Evolutionary conservation across 441 rosid genomes (phyloP).

Genomic region (Aquilaria agallochum): DNA sequence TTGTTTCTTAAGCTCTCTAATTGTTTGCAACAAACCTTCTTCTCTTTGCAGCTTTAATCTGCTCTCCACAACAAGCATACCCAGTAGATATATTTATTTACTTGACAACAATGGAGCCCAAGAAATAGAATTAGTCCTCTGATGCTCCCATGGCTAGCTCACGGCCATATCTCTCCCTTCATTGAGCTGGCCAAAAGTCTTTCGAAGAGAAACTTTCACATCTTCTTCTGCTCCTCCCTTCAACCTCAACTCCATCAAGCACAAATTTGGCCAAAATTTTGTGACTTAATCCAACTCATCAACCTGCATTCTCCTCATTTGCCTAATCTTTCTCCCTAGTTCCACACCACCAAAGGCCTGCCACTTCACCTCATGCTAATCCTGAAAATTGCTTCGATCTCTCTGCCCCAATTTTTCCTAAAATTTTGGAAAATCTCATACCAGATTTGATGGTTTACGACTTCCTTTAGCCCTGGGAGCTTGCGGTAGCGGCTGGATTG

Average conservation of each 20-base stretch:
- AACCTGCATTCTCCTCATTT: conserved; percentile 28
- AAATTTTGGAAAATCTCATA: conserved; percentile 11
- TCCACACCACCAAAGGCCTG: conserved; percentile 36
- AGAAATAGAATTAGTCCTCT: conserved; percentile 12
- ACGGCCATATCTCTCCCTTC: conserved; percentile 39
- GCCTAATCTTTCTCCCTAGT: conserved; percentile 33
- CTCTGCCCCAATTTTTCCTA: conserved; percentile 15
- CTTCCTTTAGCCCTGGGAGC: conserved; percentile 37
- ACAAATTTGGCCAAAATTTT: conserved; percentile 4
- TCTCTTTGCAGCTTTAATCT: too few relatives aligned
- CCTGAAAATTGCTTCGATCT: conserved; percentile 29
- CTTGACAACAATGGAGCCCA: background rate
- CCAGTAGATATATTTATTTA: too few relatives aligned
- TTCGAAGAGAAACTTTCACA: conserved; percentile 17
- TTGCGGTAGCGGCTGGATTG: conserved; percentile 10
- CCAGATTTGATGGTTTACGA: conserved; percentile 35
- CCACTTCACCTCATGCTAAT: conserved; percentile 29
- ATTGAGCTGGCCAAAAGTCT: conserved; percentile 33
- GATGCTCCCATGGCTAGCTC: conserved; percentile 47
- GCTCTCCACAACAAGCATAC: too few relatives aligned
- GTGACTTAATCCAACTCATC: conserved; percentile 15
- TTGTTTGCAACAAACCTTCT: too few relatives aligned
- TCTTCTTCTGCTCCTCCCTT: conserved; percentile 36
- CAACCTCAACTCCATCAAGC: conserved; percentile 25
- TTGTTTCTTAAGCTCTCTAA: too few relatives aligned